Evolutionary conservation across 441 rosid species (phyloP).

Genomic region (Breynia disticha): DNA sequence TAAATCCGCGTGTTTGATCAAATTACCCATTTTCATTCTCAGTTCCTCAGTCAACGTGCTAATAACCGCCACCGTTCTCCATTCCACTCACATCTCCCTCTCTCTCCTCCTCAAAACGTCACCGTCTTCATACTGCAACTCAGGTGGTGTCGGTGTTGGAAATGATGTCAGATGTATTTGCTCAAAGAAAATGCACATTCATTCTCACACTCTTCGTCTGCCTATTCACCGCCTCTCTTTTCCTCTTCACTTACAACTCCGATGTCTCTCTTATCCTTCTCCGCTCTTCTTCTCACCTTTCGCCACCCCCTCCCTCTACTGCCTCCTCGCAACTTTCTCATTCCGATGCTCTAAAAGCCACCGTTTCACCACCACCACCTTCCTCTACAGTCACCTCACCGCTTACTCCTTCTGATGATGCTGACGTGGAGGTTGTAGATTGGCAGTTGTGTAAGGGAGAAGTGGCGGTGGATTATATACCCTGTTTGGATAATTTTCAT

Average conservation of each 20-base stretch:
- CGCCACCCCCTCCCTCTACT: no score
- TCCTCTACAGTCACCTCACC: no score
- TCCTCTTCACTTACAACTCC: conserved; percentile 26
- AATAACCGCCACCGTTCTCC: background rate
- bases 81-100: background rate
- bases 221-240: conserved; percentile 28
- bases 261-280: conserved; percentile 23
- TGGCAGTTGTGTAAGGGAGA: conserved; percentile 46
- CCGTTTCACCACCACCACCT: no score
- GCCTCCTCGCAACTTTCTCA: no score
- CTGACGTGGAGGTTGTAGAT: conserved; percentile 3
- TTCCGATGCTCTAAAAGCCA: background rate
- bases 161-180: no score
- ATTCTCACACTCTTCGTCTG: conserved; percentile 27
- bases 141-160: conserved; percentile 27
- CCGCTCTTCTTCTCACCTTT: conserved; percentile 17
- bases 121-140: no score
- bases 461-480: conserved; percentile 56
- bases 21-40: no score
- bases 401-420: no score
- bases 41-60: no score
- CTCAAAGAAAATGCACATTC: conserved; percentile 27
- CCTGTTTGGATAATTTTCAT: conserved; percentile 63
- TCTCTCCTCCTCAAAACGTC: background rate
- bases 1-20: no score